These are phyloP conservation scores for Backusella sp. DNA, from an alignment of 192 early-diverging fungal species.

Conservation along the genomic window DNA sequence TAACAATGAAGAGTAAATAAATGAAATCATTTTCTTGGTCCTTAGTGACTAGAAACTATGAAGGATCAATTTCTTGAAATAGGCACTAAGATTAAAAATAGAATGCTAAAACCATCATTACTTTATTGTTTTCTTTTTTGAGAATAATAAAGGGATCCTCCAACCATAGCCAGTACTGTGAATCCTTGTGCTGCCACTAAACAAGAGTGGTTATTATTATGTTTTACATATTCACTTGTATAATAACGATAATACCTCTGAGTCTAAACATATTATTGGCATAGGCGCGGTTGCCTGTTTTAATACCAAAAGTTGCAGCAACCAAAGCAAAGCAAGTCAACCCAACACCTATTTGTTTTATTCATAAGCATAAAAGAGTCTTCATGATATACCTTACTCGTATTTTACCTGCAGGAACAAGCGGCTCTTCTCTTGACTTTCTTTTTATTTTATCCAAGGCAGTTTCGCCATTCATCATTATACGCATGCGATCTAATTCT, in stretches of 20 bases:
- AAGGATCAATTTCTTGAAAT: no score
- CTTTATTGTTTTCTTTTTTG: background rate
- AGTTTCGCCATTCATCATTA: slow-evolving; percentile 25
- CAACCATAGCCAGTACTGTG: slow-evolving; percentile 24
- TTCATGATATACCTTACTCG: background rate
- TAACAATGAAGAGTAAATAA: slow-evolving; percentile 40
- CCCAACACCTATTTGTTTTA: slow-evolving; percentile 27
- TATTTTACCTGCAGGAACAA: slow-evolving; percentile 36
- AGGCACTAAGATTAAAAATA: no score
- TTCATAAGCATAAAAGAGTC: background rate
- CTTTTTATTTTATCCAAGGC: slow-evolving; percentile 29
- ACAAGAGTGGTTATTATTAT: background rate
- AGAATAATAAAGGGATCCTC: slow-evolving; percentile 23
- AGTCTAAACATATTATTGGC: slow-evolving; percentile 40
- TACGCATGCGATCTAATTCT: slow-evolving; percentile 29
- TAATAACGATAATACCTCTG: slow-evolving; percentile 15
- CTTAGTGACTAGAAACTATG: no score
- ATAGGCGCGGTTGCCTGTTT: slow-evolving; percentile 30
- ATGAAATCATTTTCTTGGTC: background rate
- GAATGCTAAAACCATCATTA: background rate
- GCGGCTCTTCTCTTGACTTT: slow-evolving; percentile 39
- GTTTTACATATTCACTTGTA: background rate
- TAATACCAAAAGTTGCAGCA: slow-evolving; percentile 38
- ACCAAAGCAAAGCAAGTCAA: slow-evolving; percentile 41
- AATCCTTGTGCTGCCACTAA: slow-evolving; percentile 31